Evolutionary conservation across 2,329 filamentous ascomycete genomes (phyloP).

Genomic region (Myriosclerotinia curreyana): DNA sequence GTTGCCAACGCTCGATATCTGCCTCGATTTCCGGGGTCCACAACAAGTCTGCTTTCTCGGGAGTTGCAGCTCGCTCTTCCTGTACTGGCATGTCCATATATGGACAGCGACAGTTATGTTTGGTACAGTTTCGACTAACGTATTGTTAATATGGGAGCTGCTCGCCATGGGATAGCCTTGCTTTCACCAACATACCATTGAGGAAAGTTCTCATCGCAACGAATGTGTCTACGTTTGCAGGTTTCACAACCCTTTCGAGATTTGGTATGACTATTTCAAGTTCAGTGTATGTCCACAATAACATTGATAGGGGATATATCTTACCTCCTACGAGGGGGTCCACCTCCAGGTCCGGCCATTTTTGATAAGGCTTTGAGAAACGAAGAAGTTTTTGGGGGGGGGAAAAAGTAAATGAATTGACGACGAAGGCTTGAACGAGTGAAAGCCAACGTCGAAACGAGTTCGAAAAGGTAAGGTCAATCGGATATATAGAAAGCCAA

Average conservation of each 20-base stretch:
- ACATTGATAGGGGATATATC: slow-evolving; percentile 31
- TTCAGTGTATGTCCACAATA: slow-evolving; percentile 26
- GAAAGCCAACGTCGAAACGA: slow-evolving; percentile 38
- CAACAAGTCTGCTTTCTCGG: slow-evolving; percentile 67
- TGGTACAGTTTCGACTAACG: slow-evolving; percentile 89
- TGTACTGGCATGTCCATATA: slow-evolving; percentile 84
- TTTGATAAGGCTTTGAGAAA: slow-evolving; percentile 34
- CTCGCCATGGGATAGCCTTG: background rate
- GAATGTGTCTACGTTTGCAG: slow-evolving; percentile 95
- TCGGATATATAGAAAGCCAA: slow-evolving; percentile 22
- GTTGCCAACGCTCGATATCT: slow-evolving; percentile 78
- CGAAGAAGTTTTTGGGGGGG: slow-evolving; percentile 22
- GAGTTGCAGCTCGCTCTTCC: slow-evolving; percentile 59
- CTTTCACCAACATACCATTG: slow-evolving; percentile 69
- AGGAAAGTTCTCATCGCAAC: slow-evolving; percentile 95
- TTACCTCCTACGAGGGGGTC: slow-evolving; percentile 73
- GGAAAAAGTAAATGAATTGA: slow-evolving; percentile 30
- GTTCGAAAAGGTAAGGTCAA: slow-evolving; percentile 24
- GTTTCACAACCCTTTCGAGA: slow-evolving; percentile 97
- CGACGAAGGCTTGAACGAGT: slow-evolving; percentile 41
- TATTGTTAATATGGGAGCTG: slow-evolving; percentile 30
- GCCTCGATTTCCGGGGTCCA: slow-evolving; percentile 85
- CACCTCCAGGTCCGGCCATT: slow-evolving; percentile 94
- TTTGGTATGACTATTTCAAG: slow-evolving; percentile 79
- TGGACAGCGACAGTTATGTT: slow-evolving; percentile 97